These are phyloP conservation scores for Ustilago tritici DNA, from an alignment of 1,284 basidiomycete species.

Conservation along the genomic window DNA sequence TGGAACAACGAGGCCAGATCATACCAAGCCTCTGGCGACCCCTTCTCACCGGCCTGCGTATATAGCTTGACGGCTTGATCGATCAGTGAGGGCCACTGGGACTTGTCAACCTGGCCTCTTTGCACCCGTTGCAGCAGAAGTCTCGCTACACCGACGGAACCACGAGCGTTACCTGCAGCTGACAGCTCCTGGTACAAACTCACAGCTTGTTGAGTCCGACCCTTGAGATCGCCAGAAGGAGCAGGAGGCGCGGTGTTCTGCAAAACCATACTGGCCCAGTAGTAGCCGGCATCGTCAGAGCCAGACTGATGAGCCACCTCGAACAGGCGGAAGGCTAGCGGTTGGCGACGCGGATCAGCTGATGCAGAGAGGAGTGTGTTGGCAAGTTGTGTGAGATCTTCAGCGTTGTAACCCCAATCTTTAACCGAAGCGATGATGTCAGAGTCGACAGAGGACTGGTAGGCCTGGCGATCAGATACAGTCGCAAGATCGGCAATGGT, in stretches of 20 bases:
- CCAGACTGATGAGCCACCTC: constrained; percentile 41
- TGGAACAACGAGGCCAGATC: constrained; percentile 55
- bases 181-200: constrained; percentile 51
- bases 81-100: constrained; percentile 31
- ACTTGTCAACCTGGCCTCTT: constrained; percentile 27
- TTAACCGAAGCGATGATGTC: constrained; percentile 19
- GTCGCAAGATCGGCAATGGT: constrained; percentile 31
- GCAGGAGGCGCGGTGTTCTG: constrained; percentile 46
- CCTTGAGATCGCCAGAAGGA: constrained; percentile 23
- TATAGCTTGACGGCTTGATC: constrained; percentile 47
- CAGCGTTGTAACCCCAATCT: constrained; percentile 12
- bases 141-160: constrained; percentile 54
- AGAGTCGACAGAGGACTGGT: constrained; percentile 33
- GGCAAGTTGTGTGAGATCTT: constrained; percentile 36
- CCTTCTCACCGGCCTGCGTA: constrained; percentile 52
- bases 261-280: constrained; percentile 61
- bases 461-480: constrained; percentile 22
- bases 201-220: constrained; percentile 41
- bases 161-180: constrained; percentile 49
- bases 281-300: constrained; percentile 58
- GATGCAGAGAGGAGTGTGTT: constrained; percentile 33
- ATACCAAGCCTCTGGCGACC: constrained; percentile 62
- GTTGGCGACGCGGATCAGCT: constrained; percentile 45
- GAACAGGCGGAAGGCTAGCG: constrained; percentile 47
- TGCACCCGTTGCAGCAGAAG: constrained; percentile 47